A percentile compares a stretch with the other conserved stretches of the same genome.
Evolutionary conservation across 2,329 filamentous ascomycete species (phyloP).

Genomic region (Huntiella savannae): DNA sequence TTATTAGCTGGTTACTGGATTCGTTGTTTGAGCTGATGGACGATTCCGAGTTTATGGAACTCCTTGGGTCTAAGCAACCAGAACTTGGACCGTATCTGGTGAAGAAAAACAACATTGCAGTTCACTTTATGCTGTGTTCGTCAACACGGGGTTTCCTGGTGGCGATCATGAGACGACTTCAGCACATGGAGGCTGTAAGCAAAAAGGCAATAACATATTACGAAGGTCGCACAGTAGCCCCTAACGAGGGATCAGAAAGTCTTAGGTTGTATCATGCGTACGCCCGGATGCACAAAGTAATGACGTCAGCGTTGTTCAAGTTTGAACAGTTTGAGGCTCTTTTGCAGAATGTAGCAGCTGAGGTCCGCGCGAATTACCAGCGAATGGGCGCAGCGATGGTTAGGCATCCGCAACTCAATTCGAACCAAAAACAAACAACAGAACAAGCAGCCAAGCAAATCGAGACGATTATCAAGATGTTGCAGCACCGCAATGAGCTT

Average conservation of each 20-base stretch:
- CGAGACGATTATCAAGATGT: slow-evolving; percentile 25
- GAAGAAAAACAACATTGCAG: slow-evolving; percentile 34
- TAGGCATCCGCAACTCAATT: slow-evolving; percentile 4
- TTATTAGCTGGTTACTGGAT: slow-evolving; percentile 45
- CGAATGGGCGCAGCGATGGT: slow-evolving; percentile 7
- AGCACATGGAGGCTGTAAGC: slow-evolving; percentile 33
- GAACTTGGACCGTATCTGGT: slow-evolving; percentile 31
- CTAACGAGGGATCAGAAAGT: slow-evolving; percentile 25
- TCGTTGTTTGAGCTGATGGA: slow-evolving; percentile 36
- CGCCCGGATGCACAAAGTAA: slow-evolving; percentile 32
- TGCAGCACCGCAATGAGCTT: slow-evolving; percentile 31
- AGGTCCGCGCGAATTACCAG: slow-evolving; percentile 27
- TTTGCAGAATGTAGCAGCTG: slow-evolving; percentile 27
- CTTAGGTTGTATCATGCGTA: slow-evolving; percentile 38
- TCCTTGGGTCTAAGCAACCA: slow-evolving; percentile 22
- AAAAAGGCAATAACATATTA: slow-evolving; percentile 31
- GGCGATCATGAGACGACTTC: slow-evolving; percentile 45
- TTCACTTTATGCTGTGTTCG: slow-evolving; percentile 52
- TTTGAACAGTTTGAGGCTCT: slow-evolving; percentile 44
- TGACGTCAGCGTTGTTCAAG: slow-evolving; percentile 33
- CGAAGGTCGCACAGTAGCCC: slow-evolving; percentile 21
- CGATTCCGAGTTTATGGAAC: slow-evolving; percentile 30
- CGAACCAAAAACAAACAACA: slow-evolving; percentile 12
- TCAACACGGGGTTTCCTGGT: slow-evolving; percentile 55
- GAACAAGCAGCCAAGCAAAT: slow-evolving; percentile 21